phyloP scores from a whole-genome alignment of 108 stramenopile genomes.

The Nannochloropsis salina region DNA sequence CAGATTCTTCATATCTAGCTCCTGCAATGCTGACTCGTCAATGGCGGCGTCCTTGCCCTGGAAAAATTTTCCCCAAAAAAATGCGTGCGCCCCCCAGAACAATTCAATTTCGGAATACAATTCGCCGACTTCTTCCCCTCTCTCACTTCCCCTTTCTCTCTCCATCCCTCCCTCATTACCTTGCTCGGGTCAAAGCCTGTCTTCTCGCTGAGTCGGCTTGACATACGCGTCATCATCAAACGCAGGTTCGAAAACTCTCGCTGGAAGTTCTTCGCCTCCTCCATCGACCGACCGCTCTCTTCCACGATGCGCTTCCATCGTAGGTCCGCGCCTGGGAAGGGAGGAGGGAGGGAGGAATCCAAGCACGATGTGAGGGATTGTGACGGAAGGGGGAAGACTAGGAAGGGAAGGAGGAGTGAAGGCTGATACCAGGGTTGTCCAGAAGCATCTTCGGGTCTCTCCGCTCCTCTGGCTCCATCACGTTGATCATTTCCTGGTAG shows the following conservation, averaged over 20 bases:
- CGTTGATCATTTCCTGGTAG: conserved; percentile 76
- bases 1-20: background rate
- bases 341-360: background rate
- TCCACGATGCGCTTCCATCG: conserved; percentile 62
- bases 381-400: background rate
- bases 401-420: background rate
- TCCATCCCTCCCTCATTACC: background rate
- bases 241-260: background rate
- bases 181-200: background rate
- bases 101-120: no score
- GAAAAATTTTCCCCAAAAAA: no score
- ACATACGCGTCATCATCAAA: background rate
- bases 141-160: background rate
- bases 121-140: background rate
- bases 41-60: background rate
- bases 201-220: background rate
- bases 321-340: background rate
- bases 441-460: conserved; percentile 75
- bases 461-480: conserved; percentile 85
- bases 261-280: conserved; percentile 60
- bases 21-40: background rate
- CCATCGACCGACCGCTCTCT: conserved; percentile 63
- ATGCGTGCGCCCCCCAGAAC: no score
- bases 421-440: conserved; percentile 61
- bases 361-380: background rate